phyloP scores from a whole-genome alignment of 1,284 basidiomycete genomes.

The Marasmius oreades region DNA sequence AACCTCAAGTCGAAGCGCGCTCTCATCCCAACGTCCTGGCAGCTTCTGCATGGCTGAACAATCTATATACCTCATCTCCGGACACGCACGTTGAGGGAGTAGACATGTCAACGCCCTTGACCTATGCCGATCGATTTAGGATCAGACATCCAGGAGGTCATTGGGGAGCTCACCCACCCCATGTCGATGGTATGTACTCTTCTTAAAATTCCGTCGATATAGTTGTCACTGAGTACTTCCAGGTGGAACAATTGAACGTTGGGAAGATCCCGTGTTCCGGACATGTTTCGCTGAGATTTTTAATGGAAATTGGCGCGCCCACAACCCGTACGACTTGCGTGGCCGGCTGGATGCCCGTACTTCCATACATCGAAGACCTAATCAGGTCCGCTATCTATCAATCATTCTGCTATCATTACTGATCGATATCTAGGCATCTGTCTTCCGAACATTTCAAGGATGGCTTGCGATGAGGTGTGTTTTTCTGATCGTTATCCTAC shows the following conservation, averaged over 20 bases:
- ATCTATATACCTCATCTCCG: constrained; percentile 46
- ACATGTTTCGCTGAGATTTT: constrained; percentile 67
- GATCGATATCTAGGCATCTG: constrained; percentile 38
- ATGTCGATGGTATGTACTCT: constrained; percentile 61
- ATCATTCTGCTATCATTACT: neutral
- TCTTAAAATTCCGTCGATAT: neutral
- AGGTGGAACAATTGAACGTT: constrained; percentile 80
- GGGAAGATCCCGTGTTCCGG: constrained; percentile 77
- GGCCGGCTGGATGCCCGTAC: constrained; percentile 58
- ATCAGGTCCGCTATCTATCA: constrained; percentile 37
- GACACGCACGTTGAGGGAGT: constrained; percentile 44
- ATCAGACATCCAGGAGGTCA: constrained; percentile 73
- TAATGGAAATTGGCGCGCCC: constrained; percentile 61
- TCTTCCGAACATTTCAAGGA: constrained; percentile 83
- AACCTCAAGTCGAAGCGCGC: constrained; percentile 67
- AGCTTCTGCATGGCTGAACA: constrained; percentile 59
- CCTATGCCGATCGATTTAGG: constrained; percentile 80
- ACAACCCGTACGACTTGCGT: constrained; percentile 69
- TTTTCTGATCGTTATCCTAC: neutral
- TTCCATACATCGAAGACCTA: constrained; percentile 58
- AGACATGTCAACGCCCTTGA: constrained; percentile 65
- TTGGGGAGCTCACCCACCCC: constrained; percentile 71
- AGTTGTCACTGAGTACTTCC: neutral
- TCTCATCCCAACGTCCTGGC: constrained; percentile 72
- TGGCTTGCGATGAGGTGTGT: constrained; percentile 64